Conservation (phyloP, 352 stramenopile species). For the Thraustochytrium sp. region DNA sequence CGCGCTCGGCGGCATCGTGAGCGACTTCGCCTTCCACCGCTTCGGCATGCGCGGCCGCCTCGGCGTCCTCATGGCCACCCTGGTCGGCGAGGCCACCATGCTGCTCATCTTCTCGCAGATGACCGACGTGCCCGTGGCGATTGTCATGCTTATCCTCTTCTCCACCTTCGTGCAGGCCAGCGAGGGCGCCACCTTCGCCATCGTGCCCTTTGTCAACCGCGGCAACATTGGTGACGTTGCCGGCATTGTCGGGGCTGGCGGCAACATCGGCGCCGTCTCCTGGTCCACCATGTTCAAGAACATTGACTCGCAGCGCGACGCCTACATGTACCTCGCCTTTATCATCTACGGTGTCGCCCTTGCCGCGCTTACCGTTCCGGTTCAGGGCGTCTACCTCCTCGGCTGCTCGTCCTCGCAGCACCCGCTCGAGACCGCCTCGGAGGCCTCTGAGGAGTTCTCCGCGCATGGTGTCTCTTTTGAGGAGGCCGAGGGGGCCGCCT, state of each 20-base stretch:
- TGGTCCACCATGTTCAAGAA: constrained; percentile 58
- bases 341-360: constrained; percentile 54
- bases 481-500: too few relatives aligned
- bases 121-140: constrained; percentile 52
- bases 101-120: constrained; percentile 64
- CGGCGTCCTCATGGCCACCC: constrained; percentile 66
- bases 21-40: constrained; percentile 69
- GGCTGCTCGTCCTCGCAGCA: constrained; percentile 51
- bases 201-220: constrained; percentile 68
- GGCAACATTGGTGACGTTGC: constrained; percentile 55
- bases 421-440: too few relatives aligned
- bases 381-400: constrained; percentile 56
- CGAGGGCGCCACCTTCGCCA: constrained; percentile 64
- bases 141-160: constrained; percentile 81
- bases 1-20: constrained; percentile 72
- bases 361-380: constrained; percentile 50
- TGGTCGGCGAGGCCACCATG: constrained; percentile 67
- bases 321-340: constrained; percentile 56
- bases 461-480: too few relatives aligned
- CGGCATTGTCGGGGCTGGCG: constrained; percentile 69
- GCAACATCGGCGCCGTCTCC: constrained; percentile 62
- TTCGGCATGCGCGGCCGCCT: constrained; percentile 80
- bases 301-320: constrained; percentile 23
- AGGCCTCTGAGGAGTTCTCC: too few relatives aligned
- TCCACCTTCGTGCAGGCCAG: constrained; percentile 73